Evolutionary conservation across 257 asterid species (phyloP), one percentile per base, ranked within the genome.

Genomic region (Schizonepeta tenuifolia): DNA sequence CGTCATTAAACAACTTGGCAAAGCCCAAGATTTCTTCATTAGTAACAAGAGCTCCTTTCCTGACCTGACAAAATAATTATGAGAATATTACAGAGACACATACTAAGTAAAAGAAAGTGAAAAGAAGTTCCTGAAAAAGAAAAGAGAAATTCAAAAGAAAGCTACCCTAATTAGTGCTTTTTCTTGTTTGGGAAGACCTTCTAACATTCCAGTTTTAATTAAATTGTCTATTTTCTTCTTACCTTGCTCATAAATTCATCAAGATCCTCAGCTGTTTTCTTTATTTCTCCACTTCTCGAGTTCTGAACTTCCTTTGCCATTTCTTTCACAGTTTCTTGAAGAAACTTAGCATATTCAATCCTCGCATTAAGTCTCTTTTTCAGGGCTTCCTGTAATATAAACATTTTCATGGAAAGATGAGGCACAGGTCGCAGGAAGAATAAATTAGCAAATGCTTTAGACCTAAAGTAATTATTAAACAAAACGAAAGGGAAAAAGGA

Each of bases 231-330:
- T 12, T 35, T 64, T 58, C 65, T 70, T 59, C 90, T 79, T 69
- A 90, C 99, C 89, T 80, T 92, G 86, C 76, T 85, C 86, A 95
- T 82, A 78, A 95, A 92, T 66, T 83, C 91, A 88, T 95, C 96
- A 77, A 92, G 97, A 90, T 95, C 99, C 82, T 88, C 97, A 14
- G 98, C 99, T 47, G 99, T 95, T 83, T 85, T 84, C 90, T 85
- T 95, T 40, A 79, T 53, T 69, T 91, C 97, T 67, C 98, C 99
- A 79, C 96, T 92, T 75, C 91, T 84, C 50, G 96, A 87, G 83
- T 79, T 88, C 77, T 95, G 95, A 71, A 95, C 94, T 86, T 95
- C 98, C 83, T 90, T 95, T 13, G 99, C 99, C 99, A 95, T 95
- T 82, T 95, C 97, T 82, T 88, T 92, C 43, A 93, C 98, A 8